These are phyloP conservation scores for Solanum tarapatanum DNA, from an alignment of 257 asterid genomes.

Conservation along the genomic window DNA sequence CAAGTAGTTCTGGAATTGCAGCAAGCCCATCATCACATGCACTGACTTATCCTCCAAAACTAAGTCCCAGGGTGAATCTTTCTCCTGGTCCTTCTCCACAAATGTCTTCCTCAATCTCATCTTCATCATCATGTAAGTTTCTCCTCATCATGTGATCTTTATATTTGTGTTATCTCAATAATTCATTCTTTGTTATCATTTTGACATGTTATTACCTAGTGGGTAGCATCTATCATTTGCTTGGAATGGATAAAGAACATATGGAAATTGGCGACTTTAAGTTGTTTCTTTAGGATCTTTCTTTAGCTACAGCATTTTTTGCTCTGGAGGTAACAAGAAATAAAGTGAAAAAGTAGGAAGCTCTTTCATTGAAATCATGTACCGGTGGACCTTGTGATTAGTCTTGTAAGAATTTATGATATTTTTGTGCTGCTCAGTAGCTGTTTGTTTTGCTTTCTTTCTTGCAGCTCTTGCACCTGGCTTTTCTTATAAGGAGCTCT, in stretches of 20 bases:
- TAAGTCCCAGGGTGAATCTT: conserved; percentile 8
- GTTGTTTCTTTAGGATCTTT: not conserved
- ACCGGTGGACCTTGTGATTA: not conserved
- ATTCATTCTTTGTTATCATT: not conserved
- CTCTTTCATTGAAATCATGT: not conserved
- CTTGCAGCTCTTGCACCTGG: conserved; percentile 26
- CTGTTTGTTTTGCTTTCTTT: not conserved
- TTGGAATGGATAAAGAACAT: not conserved
- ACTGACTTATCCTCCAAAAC: conserved; percentile 15
- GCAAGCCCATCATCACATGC: conserved; percentile 35
- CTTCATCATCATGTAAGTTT: conserved; percentile 45
- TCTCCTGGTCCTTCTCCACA: conserved; percentile 27
- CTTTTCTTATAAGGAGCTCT: conserved; percentile 12
- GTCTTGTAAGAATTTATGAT: not conserved
- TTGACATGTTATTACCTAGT: not conserved
- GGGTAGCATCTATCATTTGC: not conserved
- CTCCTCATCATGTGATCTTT: not conserved
- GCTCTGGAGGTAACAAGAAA: not conserved
- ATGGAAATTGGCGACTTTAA: not conserved
- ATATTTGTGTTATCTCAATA: not conserved
- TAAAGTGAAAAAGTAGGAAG: not conserved
- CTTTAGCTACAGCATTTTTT: not conserved
- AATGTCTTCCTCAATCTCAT: conserved; percentile 23
- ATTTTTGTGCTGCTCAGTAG: not conserved
- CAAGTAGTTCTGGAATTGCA: conserved; percentile 18